phyloP scores from a whole-genome alignment of 495 filamentous ascomycete species.

The Neurospora africana region DNA sequence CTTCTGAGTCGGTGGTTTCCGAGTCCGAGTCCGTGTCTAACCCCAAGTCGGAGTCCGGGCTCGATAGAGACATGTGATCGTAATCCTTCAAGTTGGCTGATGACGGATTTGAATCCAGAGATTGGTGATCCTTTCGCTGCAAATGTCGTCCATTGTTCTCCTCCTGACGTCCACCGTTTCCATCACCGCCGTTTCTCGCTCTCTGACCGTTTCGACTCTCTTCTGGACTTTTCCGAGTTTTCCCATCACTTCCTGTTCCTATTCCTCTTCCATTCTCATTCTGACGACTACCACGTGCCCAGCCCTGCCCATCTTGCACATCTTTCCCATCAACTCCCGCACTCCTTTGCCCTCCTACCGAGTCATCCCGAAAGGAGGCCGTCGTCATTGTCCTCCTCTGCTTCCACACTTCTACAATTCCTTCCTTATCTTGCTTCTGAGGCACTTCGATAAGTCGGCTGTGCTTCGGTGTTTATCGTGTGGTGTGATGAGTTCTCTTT shows the following conservation, averaged over 20 bases:
- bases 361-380: not conserved
- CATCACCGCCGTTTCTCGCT: not conserved
- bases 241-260: not conserved
- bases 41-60: not conserved
- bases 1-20: not conserved
- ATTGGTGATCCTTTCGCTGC: no score
- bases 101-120: not conserved
- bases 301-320: not conserved
- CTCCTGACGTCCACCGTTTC: not conserved
- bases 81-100: not conserved
- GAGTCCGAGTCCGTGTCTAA: not conserved
- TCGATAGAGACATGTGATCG: not conserved
- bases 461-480: not conserved
- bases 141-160: not conserved
- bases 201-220: not conserved
- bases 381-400: not conserved
- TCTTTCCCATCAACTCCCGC: not conserved
- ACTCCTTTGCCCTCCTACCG: not conserved
- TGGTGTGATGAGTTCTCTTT: not conserved
- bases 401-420: not conserved
- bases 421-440: no score
- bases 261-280: not conserved
- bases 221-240: not conserved
- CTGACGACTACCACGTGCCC: not conserved
- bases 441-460: not conserved